phyloP scores from a whole-genome alignment of 2,329 filamentous ascomycete species.

The Ophiocordyceps camponoti-floridani region DNA sequence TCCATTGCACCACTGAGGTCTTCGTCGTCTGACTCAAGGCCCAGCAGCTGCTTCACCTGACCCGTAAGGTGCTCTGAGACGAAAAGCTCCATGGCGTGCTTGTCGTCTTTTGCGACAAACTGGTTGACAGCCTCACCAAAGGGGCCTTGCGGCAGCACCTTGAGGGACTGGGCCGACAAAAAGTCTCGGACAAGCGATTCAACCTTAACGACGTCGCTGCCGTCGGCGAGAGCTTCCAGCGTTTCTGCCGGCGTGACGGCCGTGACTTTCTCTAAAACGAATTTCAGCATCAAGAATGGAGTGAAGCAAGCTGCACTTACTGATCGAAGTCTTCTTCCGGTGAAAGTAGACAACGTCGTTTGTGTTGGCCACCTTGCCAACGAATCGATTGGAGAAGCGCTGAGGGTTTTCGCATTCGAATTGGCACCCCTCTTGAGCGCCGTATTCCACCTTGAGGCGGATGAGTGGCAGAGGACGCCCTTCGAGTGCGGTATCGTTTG shows the following conservation, averaged over 20 bases:
- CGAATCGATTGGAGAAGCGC: constrained; percentile 83
- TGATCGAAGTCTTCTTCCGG: constrained; percentile 56
- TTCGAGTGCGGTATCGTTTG: constrained; percentile 38
- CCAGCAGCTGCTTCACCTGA: constrained; percentile 53
- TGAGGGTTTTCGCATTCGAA: constrained; percentile 93
- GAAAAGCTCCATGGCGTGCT: constrained; percentile 73
- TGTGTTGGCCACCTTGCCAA: constrained; percentile 78
- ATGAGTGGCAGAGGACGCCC: constrained; percentile 64
- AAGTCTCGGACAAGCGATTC: constrained; percentile 81
- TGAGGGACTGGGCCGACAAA: constrained; percentile 70
- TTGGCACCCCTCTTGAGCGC: constrained; percentile 63
- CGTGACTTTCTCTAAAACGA: constrained; percentile 12
- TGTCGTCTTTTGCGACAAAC: constrained; percentile 91
- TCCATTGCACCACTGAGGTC: constrained; percentile 61
- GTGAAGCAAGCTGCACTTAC: constrained; percentile 4
- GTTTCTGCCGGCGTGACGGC: constrained; percentile 44
- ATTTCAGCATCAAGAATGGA: constrained; percentile 1
- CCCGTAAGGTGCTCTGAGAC: constrained; percentile 52
- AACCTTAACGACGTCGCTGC: constrained; percentile 59
- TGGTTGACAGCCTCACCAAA: constrained; percentile 87
- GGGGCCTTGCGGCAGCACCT: constrained; percentile 78
- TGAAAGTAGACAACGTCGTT: constrained; percentile 91
- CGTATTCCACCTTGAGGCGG: constrained; percentile 79
- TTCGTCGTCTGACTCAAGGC: constrained; percentile 42
- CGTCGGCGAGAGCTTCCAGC: constrained; percentile 30